Base-by-base conservation (phyloP, 306 rosid species). In the Arachis stenosperma region DNA sequence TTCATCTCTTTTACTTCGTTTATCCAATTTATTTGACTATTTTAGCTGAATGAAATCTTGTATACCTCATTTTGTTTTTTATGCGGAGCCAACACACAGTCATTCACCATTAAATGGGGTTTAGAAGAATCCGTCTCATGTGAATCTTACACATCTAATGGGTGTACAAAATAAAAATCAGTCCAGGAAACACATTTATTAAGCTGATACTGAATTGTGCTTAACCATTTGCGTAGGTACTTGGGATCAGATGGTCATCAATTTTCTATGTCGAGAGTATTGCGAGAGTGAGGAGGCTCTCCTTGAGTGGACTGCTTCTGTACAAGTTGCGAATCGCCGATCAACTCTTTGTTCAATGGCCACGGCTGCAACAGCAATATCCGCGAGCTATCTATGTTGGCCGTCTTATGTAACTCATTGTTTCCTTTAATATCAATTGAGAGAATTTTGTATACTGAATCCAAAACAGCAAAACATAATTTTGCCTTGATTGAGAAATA, bases 281-380 rank as follows among this genome's bases (percentile, higher is more conserved):
- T 75, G 99, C 99, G 50, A 89, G 99, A 86, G 99, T 94, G 76
- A 87, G 83, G 76, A 87, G 89, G 75, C 96, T 91, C 40, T 94
- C 97, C 61, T 75, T 95, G 60, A 91, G 98, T 79, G 99, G 96
- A 61, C 76, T 88, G 79, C 91, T 94, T 81, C 87, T 94, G 14
- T 91, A 94, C 85, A 89, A 91, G 85, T 80, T 89, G 57, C 47
- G 67, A 71, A 84, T 91, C 66, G 95, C 92, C 12, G 97, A 94
- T 84, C 93, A 88, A 78, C 84, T 94, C 75, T 94, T 89, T 52
- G 99, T 91, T 74, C 99, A 91, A 76, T 90, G 98, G 98, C 93
- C 97, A 4, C 96, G 89, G 81, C 82, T 89, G 41, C 86, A 89
- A 65, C 82, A 9, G 9, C 71, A 87, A 78, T 90, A 93, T 78